Conservation (phyloP, 2,329 filamentous ascomycete genomes). For the Ceratocystiopsis sp. region DNA sequence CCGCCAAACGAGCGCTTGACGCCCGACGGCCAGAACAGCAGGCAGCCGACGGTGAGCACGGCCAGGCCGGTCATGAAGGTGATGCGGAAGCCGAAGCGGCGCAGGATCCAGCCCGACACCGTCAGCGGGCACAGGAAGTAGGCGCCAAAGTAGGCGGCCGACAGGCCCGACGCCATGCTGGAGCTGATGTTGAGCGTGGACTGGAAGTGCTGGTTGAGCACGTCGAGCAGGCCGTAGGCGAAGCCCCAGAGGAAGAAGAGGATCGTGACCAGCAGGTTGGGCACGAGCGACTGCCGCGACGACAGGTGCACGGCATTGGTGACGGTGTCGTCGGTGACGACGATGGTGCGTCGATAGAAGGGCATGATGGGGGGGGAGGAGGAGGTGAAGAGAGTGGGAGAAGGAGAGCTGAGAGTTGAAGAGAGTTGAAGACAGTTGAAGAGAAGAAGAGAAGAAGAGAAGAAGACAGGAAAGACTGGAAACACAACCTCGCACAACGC, state of each 20-base stretch:
- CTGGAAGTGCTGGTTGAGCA: constrained; percentile 34
- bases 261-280: constrained; percentile 17
- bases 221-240: constrained; percentile 21
- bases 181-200: constrained; percentile 25
- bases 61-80: constrained; percentile 48
- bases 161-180: constrained; percentile 28
- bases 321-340: constrained; percentile 17
- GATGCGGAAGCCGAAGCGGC: constrained; percentile 46
- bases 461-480: too few relatives aligned
- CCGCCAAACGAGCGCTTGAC: constrained; percentile 38
- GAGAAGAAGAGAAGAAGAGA: too few relatives aligned
- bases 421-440: too few relatives aligned
- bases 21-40: constrained; percentile 41
- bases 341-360: constrained; percentile 17
- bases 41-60: constrained; percentile 36
- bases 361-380: constrained; percentile 10
- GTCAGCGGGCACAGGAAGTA: constrained; percentile 21
- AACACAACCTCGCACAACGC: too few relatives aligned
- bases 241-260: constrained; percentile 22
- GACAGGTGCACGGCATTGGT: constrained; percentile 18
- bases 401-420: too few relatives aligned
- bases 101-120: constrained; percentile 35
- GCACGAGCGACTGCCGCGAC: constrained; percentile 17
- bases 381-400: too few relatives aligned
- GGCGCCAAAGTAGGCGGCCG: constrained; percentile 34